These are phyloP conservation scores for Aspergillus sp. DNA, from an alignment of 2,329 filamentous ascomycete genomes.

Conservation along the genomic window DNA sequence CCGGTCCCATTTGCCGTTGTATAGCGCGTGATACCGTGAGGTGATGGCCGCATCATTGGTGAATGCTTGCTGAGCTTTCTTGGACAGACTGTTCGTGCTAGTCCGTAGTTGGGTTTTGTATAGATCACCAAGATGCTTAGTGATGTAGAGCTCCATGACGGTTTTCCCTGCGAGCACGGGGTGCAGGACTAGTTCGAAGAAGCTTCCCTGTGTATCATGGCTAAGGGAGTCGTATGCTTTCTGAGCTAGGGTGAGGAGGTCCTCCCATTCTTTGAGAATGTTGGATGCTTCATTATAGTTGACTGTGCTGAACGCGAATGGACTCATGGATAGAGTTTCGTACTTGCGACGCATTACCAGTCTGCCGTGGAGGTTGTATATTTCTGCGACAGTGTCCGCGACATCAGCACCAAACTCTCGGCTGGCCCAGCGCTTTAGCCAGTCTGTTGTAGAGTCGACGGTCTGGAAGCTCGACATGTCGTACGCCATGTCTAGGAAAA, in stretches of 20 bases:
- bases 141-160: conserved; percentile 59
- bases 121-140: conserved; percentile 22
- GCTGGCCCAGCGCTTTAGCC: not conserved
- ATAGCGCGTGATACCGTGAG: not conserved
- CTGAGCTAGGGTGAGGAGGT: not conserved
- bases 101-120: not conserved
- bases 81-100: not conserved
- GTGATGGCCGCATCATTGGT: not conserved
- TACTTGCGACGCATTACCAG: not conserved
- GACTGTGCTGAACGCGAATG: not conserved
- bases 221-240: not conserved
- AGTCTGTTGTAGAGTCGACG: not conserved
- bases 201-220: conserved; percentile 60
- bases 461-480: not conserved
- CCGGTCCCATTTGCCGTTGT: not conserved
- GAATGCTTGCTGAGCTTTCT: not conserved
- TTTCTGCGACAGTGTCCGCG: not conserved
- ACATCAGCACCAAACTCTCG: not conserved
- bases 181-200: conserved; percentile 67
- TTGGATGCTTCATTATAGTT: not conserved
- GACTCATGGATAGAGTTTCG: not conserved
- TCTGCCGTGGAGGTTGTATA: not conserved
- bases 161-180: conserved; percentile 63
- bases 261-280: not conserved
- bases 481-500: not conserved